Conservation (phyloP, 1,284 basidiomycete species). For the Pulchroboletus neoregius region DNA sequence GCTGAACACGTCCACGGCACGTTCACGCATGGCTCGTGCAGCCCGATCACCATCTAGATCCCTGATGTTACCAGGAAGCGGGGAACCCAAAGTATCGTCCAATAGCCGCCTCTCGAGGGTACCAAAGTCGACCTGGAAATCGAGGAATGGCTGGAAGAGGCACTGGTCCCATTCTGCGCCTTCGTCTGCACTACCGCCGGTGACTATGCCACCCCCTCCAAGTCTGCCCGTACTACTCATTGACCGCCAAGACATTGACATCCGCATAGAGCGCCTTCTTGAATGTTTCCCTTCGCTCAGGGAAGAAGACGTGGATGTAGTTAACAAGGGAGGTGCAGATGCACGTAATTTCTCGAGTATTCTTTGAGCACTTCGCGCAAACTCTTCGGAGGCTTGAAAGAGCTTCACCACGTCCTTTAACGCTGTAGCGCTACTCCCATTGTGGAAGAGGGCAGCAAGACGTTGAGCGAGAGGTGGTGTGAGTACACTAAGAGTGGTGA, state of each 20-base stretch:
- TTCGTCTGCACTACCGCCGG: constrained; percentile 27
- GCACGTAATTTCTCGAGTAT: constrained; percentile 71
- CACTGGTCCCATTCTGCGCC: constrained; percentile 81
- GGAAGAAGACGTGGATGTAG: constrained; percentile 23
- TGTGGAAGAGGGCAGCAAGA: constrained; percentile 60
- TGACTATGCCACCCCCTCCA: constrained; percentile 11
- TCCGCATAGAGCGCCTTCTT: constrained; percentile 59
- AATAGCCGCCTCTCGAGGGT: constrained; percentile 70
- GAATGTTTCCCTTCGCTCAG: constrained; percentile 24
- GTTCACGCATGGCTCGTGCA: constrained; percentile 67
- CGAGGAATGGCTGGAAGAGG: constrained; percentile 88
- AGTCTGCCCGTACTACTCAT: constrained; percentile 25
- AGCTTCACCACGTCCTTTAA: constrained; percentile 68
- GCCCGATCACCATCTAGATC: constrained; percentile 50
- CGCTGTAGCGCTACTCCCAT: constrained; percentile 54
- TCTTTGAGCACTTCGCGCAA: constrained; percentile 67
- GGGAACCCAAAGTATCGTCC: constrained; percentile 44
- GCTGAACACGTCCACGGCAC: constrained; percentile 66
- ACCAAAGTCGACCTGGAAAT: constrained; percentile 82
- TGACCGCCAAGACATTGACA: constrained; percentile 69
- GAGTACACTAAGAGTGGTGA: constrained; percentile 72
- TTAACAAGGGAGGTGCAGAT: constrained; percentile 34
- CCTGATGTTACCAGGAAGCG: constrained; percentile 36
- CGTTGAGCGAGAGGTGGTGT: constrained; percentile 79
- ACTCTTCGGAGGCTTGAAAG: constrained; percentile 76